Evolutionary conservation across 1,284 basidiomycete species (phyloP).

Genomic region (Pseudozyma sp.): DNA sequence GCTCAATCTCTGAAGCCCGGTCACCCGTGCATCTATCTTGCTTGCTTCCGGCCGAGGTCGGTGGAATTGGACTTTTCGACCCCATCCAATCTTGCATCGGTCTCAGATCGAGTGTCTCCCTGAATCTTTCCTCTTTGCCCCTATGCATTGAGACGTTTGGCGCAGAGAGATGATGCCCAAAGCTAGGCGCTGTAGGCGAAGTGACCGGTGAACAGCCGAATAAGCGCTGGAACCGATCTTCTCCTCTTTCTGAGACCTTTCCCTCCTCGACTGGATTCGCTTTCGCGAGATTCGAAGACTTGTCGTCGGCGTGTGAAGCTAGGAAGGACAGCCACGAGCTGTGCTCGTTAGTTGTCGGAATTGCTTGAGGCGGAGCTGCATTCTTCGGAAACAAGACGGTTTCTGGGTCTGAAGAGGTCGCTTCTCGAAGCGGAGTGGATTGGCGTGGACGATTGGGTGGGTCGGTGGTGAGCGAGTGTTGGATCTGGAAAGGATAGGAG

Average conservation of each 20-base stretch:
- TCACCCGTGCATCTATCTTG: neutral
- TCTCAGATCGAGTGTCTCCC: constrained; percentile 23
- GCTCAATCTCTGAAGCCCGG: neutral
- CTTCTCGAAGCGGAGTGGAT: constrained; percentile 15
- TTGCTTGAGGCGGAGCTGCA: neutral
- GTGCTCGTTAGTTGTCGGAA: neutral
- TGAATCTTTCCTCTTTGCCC: neutral
- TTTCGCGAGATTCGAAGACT: neutral
- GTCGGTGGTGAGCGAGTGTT: constrained; percentile 10
- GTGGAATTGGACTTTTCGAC: constrained; percentile 18
- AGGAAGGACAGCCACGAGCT: constrained; percentile 41
- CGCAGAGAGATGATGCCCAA: neutral
- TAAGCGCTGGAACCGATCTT: constrained; percentile 31
- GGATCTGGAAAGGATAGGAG: constrained; percentile 41
- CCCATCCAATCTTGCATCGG: constrained; percentile 29
- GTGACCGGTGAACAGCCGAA: constrained; percentile 41
- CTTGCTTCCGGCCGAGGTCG: neutral
- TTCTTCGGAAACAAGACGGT: constrained; percentile 3
- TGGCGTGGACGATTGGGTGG: neutral
- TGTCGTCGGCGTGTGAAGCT: constrained; percentile 11
- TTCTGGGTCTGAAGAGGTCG: constrained; percentile 4
- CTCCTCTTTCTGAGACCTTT: constrained; percentile 8
- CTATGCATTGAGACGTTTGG: neutral
- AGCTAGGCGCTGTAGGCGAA: constrained; percentile 19
- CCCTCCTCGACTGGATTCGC: neutral